Percentiles rank a stretch among this genome's conserved stretches.
Evolutionary conservation across 805 yeast genomes (phyloP).

Genomic region (Komagataella pastoris): DNA sequence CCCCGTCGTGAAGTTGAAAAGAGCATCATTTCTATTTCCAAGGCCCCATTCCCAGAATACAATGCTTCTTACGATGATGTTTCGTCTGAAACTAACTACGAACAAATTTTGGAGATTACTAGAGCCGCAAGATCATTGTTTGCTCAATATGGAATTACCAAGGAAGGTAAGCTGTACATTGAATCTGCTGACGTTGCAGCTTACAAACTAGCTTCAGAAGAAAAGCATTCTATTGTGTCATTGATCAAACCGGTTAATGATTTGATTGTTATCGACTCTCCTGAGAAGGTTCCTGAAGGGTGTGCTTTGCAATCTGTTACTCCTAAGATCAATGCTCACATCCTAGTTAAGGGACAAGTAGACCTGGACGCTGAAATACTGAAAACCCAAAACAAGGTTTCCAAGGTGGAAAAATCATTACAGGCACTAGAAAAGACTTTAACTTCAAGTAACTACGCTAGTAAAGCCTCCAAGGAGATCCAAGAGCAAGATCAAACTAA

Average conservation of each 20-base stretch:
- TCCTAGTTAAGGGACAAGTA: constrained; percentile 87
- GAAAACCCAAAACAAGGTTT: constrained; percentile 70
- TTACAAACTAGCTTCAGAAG: constrained; percentile 44
- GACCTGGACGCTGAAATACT: constrained; percentile 84
- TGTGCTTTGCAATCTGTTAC: constrained; percentile 77
- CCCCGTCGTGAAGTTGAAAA: constrained; percentile 73
- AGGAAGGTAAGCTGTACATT: constrained; percentile 77
- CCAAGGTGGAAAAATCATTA: constrained; percentile 45
- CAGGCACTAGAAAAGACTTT: constrained; percentile 59
- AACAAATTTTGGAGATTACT: constrained; percentile 72
- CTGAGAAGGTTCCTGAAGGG: constrained; percentile 66
- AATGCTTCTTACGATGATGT: constrained; percentile 45
- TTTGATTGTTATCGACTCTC: constrained; percentile 46
- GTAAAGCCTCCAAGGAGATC: constrained; percentile 75
- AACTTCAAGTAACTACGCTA: constrained; percentile 61
- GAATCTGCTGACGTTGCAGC: constrained; percentile 44
- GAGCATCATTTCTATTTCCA: constrained; percentile 50
- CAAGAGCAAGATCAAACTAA: constrained; percentile 61
- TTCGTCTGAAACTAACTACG: constrained; percentile 63
- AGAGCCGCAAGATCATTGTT: constrained; percentile 86
- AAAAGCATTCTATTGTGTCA: constrained; percentile 78
- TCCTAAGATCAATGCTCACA: constrained; percentile 74
- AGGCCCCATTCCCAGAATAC: constrained; percentile 69
- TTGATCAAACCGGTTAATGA: constrained; percentile 83
- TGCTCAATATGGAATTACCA: constrained; percentile 79